These are phyloP conservation scores for Phytopythium oedochilum DNA, from an alignment of 352 stramenopile species.

Conservation along the genomic window DNA sequence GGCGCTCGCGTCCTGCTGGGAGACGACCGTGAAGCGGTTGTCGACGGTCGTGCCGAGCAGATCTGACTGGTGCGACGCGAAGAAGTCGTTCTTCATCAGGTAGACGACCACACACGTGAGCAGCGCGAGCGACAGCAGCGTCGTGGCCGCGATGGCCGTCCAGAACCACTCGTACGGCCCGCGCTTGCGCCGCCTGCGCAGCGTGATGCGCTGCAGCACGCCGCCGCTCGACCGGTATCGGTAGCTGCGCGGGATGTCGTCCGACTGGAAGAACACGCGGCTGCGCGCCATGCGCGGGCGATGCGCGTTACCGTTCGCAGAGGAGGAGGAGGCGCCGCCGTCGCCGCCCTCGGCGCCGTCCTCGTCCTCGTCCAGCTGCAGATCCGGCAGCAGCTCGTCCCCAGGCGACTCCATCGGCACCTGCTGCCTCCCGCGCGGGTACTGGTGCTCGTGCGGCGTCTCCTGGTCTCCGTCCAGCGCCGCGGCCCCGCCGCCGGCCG, in stretches of 20 bases:
- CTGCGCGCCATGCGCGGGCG: slow-evolving; percentile 27
- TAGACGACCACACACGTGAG: slow-evolving; percentile 61
- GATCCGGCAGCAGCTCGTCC: slow-evolving; percentile 30
- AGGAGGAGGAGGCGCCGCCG: background rate
- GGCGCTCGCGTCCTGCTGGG: slow-evolving; percentile 45
- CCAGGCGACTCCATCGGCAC: slow-evolving; percentile 71
- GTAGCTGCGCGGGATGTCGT: slow-evolving; percentile 18
- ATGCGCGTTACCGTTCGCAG: slow-evolving; percentile 15
- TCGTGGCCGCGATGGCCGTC: slow-evolving; percentile 63
- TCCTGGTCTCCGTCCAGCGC: slow-evolving; percentile 14
- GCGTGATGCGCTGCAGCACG: slow-evolving; percentile 50
- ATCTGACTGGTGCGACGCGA: slow-evolving; percentile 72
- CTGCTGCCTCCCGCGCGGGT: slow-evolving; percentile 41
- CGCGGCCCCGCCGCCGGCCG: slow-evolving; percentile 5
- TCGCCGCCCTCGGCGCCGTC: background rate
- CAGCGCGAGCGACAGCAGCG: slow-evolving; percentile 61
- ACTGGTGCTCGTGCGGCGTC: slow-evolving; percentile 38
- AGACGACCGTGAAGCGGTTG: slow-evolving; percentile 77
- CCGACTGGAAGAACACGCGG: slow-evolving; percentile 49
- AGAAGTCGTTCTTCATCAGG: slow-evolving; percentile 79
- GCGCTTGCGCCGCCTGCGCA: slow-evolving; percentile 44
- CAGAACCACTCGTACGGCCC: slow-evolving; percentile 63
- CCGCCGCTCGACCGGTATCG: slow-evolving; percentile 28
- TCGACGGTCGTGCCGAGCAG: slow-evolving; percentile 80
- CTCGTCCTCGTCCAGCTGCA: slow-evolving; percentile 28